Evolutionary conservation across 2,329 filamentous ascomycete species (phyloP), one percentile per base, ranked within the genome.

Genomic region (Helicocarpus griseus): DNA sequence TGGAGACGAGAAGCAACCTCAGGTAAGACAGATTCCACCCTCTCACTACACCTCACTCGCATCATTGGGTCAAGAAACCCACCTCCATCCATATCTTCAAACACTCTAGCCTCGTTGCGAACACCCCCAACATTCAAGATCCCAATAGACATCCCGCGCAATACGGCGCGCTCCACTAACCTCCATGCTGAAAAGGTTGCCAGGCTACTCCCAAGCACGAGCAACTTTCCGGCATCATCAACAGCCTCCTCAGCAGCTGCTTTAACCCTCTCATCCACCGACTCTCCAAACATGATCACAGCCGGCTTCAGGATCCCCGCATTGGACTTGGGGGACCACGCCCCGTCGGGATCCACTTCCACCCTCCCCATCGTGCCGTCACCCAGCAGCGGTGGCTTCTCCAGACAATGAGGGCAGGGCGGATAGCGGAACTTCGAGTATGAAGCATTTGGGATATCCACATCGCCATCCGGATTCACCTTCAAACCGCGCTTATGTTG

Each of bases 161-260:
- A 87, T 59, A 86, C 84, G 28, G 91, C 93, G 53, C 84, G 76
- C 71, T 89, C 91, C 1, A 86, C 89, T 50, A 98, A 69, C 53
- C 91, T 77, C 89, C 89, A 98, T 0, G 93, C 93, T 9, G 89
- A 95, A 67, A 95, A 97, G 0, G 93, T 97, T 5, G 93, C 93
- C 45, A 97, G 77, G 55, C 88, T 95, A 33, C 88, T 96, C 3
- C 90, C 93, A 14, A 97, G 68, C 7, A 97, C 79, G 21, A 97
- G 73, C 33, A 97, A 69, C 53, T 81, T 80, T 5, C 82, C 82
- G 1, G 89, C 86, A 26, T 78, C 77, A 61, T 96, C 87, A 47
- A 97, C 81, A 11, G 86, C 86, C 26, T 81, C 72, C 63, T 97
- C 90, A 1, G 90, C 91, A 0, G 82, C 82, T 1, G 73, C 67